Evolutionary conservation across 805 yeast genomes (phyloP), one percentile per base, ranked within the genome.

Genomic region (Ogataea polymorpha): DNA sequence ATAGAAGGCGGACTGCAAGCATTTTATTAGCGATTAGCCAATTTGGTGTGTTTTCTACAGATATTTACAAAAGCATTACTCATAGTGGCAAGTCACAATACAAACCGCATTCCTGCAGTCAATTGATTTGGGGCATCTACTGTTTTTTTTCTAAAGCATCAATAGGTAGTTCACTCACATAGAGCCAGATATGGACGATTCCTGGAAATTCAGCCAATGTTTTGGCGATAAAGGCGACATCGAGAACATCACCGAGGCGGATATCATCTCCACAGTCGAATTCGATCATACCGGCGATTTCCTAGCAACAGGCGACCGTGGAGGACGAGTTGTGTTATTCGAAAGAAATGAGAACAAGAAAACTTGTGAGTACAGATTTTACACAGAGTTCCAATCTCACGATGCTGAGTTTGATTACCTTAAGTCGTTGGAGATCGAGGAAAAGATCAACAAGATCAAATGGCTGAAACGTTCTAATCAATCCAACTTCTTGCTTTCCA

Each of bases 151-250:
- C 37, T 33, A 29, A 39, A 21, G n/a, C n/a, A 33, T 13, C 29
- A 25, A 12, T 18, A 27, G 34, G 42, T 29, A 27, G 29, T 39
- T 23, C 34, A 33, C 12, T 38, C 16, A 33, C 27, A 20, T 8
- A 29, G 24, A 17, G 15, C 27, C 20, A 28, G 28, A 21, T 15
- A 40, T 55, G 59, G 62, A 54, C 30, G 63, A 68, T 41, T 61
- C 70, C 44, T 83, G 91, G 91, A 88, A 87, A 65, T 90, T 90
- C 63, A 85, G 95, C 54, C 98, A 90, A 65, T 93, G 99, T 65
- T 93, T 93, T 73, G 99, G 99, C 50, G 99, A 93, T 65, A 93
- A 95, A 65, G 96, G 96, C 35, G 99, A 93, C 63, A 84, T 90
- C 43, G 98, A 91, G 51, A 85, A 81, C 57, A 87, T 90, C 57